Conservation (phyloP, 768 basidiomycete species). For the Mycena polygramma region DNA sequence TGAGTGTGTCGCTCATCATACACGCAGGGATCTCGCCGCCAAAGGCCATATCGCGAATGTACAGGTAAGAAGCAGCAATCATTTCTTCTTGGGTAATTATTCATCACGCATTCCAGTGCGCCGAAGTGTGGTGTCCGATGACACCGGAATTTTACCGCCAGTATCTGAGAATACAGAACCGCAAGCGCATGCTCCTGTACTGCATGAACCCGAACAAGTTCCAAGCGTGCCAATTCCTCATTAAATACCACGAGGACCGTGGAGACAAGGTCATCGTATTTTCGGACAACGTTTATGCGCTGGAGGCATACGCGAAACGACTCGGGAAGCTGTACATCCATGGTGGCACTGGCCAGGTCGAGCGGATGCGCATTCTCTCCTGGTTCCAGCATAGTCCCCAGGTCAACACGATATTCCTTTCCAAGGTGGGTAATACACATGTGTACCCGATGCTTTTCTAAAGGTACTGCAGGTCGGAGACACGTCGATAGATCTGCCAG, state of each 20-base stretch:
- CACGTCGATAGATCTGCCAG: constrained; percentile 98
- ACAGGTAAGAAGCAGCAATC: constrained; percentile 71
- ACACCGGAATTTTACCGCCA: constrained; percentile 99
- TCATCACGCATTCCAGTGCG: constrained; percentile 72
- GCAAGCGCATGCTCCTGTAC: constrained; percentile 95
- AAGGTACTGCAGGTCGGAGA: constrained; percentile 82
- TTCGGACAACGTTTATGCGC: constrained; percentile 96
- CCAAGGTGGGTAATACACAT: constrained; percentile 72
- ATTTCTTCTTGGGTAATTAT: not conserved
- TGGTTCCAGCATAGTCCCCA: constrained; percentile 96
- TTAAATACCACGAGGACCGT: constrained; percentile 96
- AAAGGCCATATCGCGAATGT: constrained; percentile 99
- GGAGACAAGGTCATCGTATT: constrained; percentile 99
- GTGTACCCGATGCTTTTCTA: not conserved
- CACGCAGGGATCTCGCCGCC: constrained; percentile 87
- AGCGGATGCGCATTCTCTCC: constrained; percentile 94
- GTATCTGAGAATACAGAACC: constrained; percentile 91
- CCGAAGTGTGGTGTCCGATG: constrained; percentile 99
- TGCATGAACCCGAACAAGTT: constrained; percentile 99
- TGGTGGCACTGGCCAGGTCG: constrained; percentile 93
- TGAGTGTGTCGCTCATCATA: constrained; percentile 31
- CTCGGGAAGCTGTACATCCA: constrained; percentile 96
- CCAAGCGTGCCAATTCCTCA: constrained; percentile 98
- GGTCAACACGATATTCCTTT: constrained; percentile 98
- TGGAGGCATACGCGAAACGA: constrained; percentile 97